Base-by-base conservation (phyloP, 805 yeast species). In the Candida golubevii region DNA sequence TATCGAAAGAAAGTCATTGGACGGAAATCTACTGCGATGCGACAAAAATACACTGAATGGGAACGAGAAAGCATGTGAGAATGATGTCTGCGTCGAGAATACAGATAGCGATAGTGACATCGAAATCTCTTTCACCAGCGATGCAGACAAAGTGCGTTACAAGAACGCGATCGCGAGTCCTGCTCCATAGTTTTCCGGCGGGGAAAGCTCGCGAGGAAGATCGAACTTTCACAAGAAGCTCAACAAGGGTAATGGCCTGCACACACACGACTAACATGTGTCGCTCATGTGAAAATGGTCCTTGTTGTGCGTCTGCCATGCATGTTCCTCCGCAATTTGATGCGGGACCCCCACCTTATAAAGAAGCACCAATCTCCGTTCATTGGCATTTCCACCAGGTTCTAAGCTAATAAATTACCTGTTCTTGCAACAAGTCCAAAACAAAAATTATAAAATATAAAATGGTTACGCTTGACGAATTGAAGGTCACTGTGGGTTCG, bases 51-150 rank as follows among this genome's bases (percentile, higher is more conserved):
- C 28, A 18, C 23, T 18, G 23, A 18, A 18, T 18, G 23, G 5
- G 23, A 5, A 18, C 5, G 23, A 18, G 23, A 18, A 18, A 18
- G 26, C 46, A 44, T 36, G 46, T 46, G 45, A 43, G 27, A 28
- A 27, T 13, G 38, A 15, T 29, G 26, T 29, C 39, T 29, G 33
- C 42, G 6, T n/a, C 28, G 43, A 14, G 11, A 15, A 34, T 35
- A 36, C 42, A 33, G 51, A 49, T 32, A 53, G 48, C 7, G 66
- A 56, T 28, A 55, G 60, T 39, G 71, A 65, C 32, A 43, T 66
- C 7, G 69, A 62, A 33, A 66, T 66, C 27, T 56, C 61, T n/a
- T 66, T 65, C 39, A 57, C 55, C 33, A 51, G 53, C 37, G 63
- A 57, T 13, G 54, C 50, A 26, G 58, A 54, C 43, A 50, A 53